A percentile compares a stretch with the other conserved stretches of the same genome.
These are phyloP conservation scores for Rubia balearica DNA, from an alignment of 305 asterid genomes.

Conservation along the genomic window DNA sequence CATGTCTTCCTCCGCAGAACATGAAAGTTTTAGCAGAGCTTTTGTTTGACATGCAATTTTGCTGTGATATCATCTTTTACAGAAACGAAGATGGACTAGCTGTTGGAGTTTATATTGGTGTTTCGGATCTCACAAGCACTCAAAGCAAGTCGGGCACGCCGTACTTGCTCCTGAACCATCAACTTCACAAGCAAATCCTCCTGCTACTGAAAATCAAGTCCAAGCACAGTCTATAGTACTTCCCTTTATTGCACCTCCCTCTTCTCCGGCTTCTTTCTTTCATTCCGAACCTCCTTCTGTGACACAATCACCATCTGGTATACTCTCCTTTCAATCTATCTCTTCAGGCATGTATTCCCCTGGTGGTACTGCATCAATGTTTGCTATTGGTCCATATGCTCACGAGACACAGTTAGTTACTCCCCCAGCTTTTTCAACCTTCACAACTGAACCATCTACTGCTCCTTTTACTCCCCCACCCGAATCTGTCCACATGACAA, in stretches of 20 bases:
- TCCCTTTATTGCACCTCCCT: slow-evolving; percentile 90
- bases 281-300: slow-evolving; percentile 85
- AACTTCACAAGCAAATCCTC: slow-evolving; percentile 31
- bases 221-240: slow-evolving; percentile 46
- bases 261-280: slow-evolving; percentile 87
- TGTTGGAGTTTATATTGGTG: slow-evolving; percentile 77
- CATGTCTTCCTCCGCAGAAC: background rate
- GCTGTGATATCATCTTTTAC: slow-evolving; percentile 19
- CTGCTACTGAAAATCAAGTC: slow-evolving; percentile 34
- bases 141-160: slow-evolving; percentile 65
- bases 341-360: slow-evolving; percentile 78
- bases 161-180: slow-evolving; percentile 59
- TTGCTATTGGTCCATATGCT: slow-evolving; percentile 87
- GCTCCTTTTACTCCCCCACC: slow-evolving; percentile 98
- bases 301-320: slow-evolving; percentile 64
- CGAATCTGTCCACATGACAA: slow-evolving; percentile 73
- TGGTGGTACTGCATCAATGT: slow-evolving; percentile 67
- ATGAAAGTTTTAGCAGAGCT: background rate
- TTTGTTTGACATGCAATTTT: background rate
- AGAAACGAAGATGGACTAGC: slow-evolving; percentile 86
- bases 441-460: slow-evolving; percentile 91
- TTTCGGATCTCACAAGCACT: slow-evolving; percentile 61
- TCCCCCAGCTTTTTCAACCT: slow-evolving; percentile 86
- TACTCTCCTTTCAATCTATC: slow-evolving; percentile 44
- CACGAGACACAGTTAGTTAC: slow-evolving; percentile 89